Evolutionary conservation across 352 stramenopile genomes (phyloP).

Genomic region (Phytopythium sindhum): DNA sequence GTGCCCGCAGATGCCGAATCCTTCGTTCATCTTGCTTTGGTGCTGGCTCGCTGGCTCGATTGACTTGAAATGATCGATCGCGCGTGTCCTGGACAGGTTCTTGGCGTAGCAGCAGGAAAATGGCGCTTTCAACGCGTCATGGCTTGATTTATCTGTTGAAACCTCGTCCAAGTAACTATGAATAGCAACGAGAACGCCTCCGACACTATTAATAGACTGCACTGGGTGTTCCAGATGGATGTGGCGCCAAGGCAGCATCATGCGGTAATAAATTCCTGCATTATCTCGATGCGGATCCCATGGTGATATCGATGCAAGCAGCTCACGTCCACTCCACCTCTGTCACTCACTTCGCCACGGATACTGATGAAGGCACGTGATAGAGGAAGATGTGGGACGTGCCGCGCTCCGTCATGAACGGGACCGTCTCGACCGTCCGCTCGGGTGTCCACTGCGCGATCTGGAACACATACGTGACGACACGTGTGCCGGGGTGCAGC

Average conservation of each 20-base stretch:
- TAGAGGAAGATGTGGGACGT: constrained; percentile 50
- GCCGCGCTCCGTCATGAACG: constrained; percentile 59
- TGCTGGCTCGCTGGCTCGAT: neutral
- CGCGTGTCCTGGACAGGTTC: neutral
- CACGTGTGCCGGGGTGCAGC: constrained; percentile 33
- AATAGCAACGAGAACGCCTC: neutral
- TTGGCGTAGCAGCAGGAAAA: neutral
- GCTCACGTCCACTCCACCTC: neutral
- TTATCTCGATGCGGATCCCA: neutral
- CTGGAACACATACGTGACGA: constrained; percentile 70
- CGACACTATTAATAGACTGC: neutral
- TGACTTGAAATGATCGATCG: neutral
- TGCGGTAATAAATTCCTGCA: neutral
- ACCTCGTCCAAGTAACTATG: neutral
- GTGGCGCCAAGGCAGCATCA: neutral
- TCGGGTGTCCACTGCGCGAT: constrained; percentile 53
- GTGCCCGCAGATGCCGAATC: constrained; percentile 76
- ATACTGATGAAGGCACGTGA: constrained; percentile 17
- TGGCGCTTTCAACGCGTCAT: neutral
- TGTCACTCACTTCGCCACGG: neutral
- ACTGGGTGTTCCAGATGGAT: neutral
- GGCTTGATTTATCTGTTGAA: neutral
- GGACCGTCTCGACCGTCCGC: constrained; percentile 34
- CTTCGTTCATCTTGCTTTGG: constrained; percentile 31
- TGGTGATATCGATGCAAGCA: neutral